These are phyloP conservation scores for Phyllosticta capitalensis DNA, from an alignment of 2,329 filamentous ascomycete genomes.

Conservation along the genomic window DNA sequence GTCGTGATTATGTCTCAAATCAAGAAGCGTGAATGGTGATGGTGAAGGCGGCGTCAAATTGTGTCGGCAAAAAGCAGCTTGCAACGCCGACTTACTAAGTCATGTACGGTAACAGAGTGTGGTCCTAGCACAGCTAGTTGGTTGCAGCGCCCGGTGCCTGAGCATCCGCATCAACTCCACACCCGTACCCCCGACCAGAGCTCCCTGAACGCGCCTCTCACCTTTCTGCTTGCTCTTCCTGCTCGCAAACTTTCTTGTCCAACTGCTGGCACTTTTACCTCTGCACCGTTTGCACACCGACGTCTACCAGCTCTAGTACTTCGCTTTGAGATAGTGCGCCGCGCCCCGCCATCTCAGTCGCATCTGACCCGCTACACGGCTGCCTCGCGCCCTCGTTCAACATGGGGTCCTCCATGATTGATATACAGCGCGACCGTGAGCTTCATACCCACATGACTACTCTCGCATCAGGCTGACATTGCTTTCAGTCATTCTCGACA, in stretches of 20 bases:
- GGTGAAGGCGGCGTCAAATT: not conserved
- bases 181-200: not conserved
- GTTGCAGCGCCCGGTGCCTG: not conserved
- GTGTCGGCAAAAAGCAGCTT: not conserved
- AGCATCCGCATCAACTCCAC: not conserved
- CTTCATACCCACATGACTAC: constrained; percentile 1
- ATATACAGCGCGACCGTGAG: constrained; percentile 69
- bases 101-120: not conserved
- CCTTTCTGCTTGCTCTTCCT: not conserved
- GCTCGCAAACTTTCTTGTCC: not conserved
- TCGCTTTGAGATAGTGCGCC: not conserved
- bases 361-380: not conserved
- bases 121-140: not conserved
- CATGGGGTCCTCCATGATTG: constrained; percentile 79
- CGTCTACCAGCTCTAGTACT: not conserved
- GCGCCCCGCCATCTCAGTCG: not conserved
- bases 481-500: constrained; percentile 57
- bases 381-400: constrained; percentile 22
- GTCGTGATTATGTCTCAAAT: not conserved
- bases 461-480: constrained; percentile 14
- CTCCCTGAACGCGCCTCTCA: not conserved
- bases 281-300: not conserved
- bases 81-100: not conserved
- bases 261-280: not conserved
- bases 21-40: not conserved